Base-by-base conservation (phyloP, 192 early-diverging fungal species). In the Linnemannia elongata region DNA sequence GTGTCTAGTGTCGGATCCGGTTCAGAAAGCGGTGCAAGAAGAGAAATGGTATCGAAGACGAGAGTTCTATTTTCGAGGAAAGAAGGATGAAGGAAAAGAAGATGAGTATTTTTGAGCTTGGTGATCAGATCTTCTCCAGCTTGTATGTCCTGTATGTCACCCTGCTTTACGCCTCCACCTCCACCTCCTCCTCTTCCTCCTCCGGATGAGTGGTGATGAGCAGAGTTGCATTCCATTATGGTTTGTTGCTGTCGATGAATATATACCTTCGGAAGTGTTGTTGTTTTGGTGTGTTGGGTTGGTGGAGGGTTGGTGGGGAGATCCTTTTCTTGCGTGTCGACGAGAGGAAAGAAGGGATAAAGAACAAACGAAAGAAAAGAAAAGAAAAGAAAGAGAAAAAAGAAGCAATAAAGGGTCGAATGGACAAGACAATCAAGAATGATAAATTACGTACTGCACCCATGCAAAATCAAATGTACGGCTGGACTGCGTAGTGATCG, bases 321-420 rank as follows among this genome's bases (percentile, higher is more conserved):
- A 38, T 72, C 41, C 41, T 72, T 72, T 72, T 72, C 41, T 72
- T 72, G 69, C 70, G 70, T 30, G 36, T 39, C 70, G 70, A 42
- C 41, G 70, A 69, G 69, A 15, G 24, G 13, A 73, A 49, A 72
- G 69, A 73, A 71, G 54, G 69, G 39, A 33, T 60, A 71, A 79
- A 33, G 72, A 22, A 54, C 24, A 69, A n/a, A n/a, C n/a, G n/a
- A n/a, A n/a, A 27, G 42, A 44, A 57, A 38, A 44, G 39, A 42
- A 35, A 39, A 30, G 30, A 30, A 69, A 22, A 70, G 36, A 33
- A n/a, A 70, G 15, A 38, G 36, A 69, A 38, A 47, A 69, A 70
- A 42, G 30, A 36, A 52, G 44, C 44, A 45, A 69, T 18, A 63
- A 77, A 47, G n/a, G 39, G 76, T 27, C 39, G 55, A 36, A 12